Conservation (phyloP, 2,329 filamentous ascomycete genomes). For the Ceratocystis papillata region DNA sequence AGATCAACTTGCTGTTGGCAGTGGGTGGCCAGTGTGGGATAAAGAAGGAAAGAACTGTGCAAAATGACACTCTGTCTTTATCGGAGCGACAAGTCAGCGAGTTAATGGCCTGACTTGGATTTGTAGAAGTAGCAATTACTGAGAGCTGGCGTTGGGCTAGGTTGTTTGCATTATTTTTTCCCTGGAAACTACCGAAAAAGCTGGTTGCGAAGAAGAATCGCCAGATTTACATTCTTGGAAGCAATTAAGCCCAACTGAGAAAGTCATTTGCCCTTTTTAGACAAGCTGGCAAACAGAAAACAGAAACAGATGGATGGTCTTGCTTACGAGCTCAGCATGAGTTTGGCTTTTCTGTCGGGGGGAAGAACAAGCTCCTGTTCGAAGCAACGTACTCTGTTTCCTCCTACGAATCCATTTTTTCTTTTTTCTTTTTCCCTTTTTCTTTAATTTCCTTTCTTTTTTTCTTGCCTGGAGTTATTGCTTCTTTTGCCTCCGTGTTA, state of each 20-base stretch:
- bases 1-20: background rate
- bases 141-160: background rate
- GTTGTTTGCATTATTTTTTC: background rate
- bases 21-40: background rate
- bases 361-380: background rate
- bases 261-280: constrained; percentile 14
- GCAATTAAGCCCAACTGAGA: constrained; percentile 21
- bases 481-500: constrained; percentile 17
- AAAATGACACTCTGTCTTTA: constrained; percentile 11
- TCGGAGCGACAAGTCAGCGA: background rate
- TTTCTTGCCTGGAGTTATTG: background rate
- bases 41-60: background rate
- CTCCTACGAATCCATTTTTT: background rate
- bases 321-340: background rate
- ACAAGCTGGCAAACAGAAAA: background rate
- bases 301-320: background rate
- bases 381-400: background rate
- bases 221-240: constrained; percentile 22
- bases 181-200: background rate
- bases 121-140: background rate
- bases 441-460: no score
- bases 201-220: background rate
- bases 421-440: background rate
- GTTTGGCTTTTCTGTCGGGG: background rate
- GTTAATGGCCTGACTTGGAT: background rate